Evolutionary conservation across 2,329 filamentous ascomycete genomes (phyloP), one percentile per base, ranked within the genome.

Genomic region (Penicillium sp.): DNA sequence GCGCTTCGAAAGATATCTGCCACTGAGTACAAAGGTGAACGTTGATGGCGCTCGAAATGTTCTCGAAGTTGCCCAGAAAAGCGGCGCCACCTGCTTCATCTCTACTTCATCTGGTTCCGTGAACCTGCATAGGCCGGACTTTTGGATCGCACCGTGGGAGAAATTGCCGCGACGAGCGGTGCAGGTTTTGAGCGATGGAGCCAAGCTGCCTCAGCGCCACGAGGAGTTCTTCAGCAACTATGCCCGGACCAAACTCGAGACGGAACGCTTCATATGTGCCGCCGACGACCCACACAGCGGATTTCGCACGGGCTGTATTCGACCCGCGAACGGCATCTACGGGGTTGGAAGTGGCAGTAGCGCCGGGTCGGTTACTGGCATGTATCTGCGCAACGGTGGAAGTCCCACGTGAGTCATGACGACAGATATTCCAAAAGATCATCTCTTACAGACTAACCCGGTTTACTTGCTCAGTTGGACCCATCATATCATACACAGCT

Each of bases 241-340:
- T 47, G 73, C 76, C 33, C 69, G 65, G 18, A 73, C 72, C 45
- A 81, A 81, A 57, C 70, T 73, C 5, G 68, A 73, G 47, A 77
- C 76, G 2, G 79, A 81, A 63, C 66, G 71, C 11, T 52, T 79
- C 7, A 71, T 81, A 8, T 75, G 75, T 48, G 62, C 55, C 7
- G 73, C 74, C 26, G 70, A 77, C 58, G 49, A 62, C 28, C 53
- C 56, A 7, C 47, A 43, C 42, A 57, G 32, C 47, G 62, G 63
- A 6, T 76, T 82, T 60, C 72, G 76, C 8, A 81, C 78, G 0
- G 79, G 78, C 6, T 68, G 69, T 41, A 75, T 82, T 52, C 71
- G 79, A 2, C 78, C 78, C 0, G 72, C 73, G 9, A 79, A 79
- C 53, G 73, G 69, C 27, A 72, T 81, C 39, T 81, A 80, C 54